Conservation (phyloP, 352 stramenopile species). For the Phytophthora rubi region DNA sequence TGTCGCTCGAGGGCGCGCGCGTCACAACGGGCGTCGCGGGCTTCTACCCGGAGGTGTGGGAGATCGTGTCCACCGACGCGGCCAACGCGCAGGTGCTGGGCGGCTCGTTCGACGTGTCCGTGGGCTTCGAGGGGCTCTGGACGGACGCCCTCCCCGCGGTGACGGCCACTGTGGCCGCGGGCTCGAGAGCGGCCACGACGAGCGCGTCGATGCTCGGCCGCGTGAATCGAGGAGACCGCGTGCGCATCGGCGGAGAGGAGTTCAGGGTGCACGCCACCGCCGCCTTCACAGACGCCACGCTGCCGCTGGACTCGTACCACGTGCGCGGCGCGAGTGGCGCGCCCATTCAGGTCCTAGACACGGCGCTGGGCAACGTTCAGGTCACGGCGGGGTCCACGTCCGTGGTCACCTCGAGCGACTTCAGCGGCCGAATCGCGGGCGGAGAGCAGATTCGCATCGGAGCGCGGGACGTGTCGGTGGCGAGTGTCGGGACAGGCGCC, state of each 20-base stretch:
- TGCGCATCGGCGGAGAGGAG: constrained; percentile 60
- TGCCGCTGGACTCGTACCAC: constrained; percentile 76
- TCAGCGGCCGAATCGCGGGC: constrained; percentile 37
- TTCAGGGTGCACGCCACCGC: constrained; percentile 72
- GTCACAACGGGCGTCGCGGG: constrained; percentile 49
- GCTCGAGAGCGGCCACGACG: constrained; percentile 57
- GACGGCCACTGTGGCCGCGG: constrained; percentile 51
- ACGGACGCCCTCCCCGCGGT: constrained; percentile 23
- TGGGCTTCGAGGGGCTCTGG: constrained; percentile 71
- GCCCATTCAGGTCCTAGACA: constrained; percentile 60
- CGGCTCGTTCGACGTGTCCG: neutral
- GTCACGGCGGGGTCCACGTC: constrained; percentile 40
- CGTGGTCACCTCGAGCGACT: constrained; percentile 57
- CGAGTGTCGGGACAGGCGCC: constrained; percentile 25
- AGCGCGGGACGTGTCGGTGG: constrained; percentile 51
- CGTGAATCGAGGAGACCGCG: constrained; percentile 68
- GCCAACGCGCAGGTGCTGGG: constrained; percentile 42
- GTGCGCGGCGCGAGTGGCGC: constrained; percentile 46
- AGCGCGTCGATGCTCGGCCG: constrained; percentile 57
- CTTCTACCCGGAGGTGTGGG: constrained; percentile 72
- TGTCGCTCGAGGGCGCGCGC: constrained; percentile 55
- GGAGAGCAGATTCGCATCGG: constrained; percentile 72
- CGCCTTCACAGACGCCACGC: constrained; percentile 66
- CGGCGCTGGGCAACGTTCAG: constrained; percentile 63
- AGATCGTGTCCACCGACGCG: constrained; percentile 57